These are phyloP conservation scores for Mytilinidion resinicola DNA, from an alignment of 495 filamentous ascomycete genomes.

Conservation along the genomic window DNA sequence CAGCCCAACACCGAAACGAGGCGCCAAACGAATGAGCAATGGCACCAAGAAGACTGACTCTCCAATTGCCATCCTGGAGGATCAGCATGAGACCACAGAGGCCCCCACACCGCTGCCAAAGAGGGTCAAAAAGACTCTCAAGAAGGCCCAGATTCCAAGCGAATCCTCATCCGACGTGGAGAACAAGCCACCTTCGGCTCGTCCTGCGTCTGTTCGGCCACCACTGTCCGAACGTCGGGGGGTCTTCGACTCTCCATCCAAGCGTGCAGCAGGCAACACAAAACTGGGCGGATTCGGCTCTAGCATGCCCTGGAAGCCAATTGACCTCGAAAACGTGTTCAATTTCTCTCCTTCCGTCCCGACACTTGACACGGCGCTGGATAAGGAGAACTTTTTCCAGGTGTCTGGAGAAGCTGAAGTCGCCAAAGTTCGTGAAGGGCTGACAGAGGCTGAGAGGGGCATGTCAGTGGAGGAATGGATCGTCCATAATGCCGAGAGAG, in stretches of 20 bases:
- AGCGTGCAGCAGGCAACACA: background rate
- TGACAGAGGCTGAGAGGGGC: conserved; percentile 71
- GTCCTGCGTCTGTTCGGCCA: conserved; percentile 33
- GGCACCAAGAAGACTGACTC: conserved; percentile 11
- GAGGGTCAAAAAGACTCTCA: conserved; percentile 16
- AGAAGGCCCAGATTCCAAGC: conserved; percentile 16
- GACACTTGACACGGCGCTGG: conserved; percentile 20
- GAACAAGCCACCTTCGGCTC: conserved; percentile 48
- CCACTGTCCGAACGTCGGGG: conserved; percentile 14
- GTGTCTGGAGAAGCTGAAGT: conserved; percentile 33
- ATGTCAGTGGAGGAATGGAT: conserved; percentile 97
- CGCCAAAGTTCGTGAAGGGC: conserved; percentile 41
- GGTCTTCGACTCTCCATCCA: conserved; percentile 22
- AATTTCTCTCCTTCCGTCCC: background rate
- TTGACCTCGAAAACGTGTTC: conserved; percentile 7
- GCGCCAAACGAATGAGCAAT: conserved; percentile 27
- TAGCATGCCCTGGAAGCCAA: background rate
- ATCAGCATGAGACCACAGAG: conserved; percentile 7
- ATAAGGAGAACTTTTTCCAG: conserved; percentile 44
- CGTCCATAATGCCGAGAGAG: conserved; percentile 65
- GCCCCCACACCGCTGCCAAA: conserved; percentile 17
- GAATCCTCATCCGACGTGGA: conserved; percentile 23
- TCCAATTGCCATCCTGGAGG: conserved; percentile 9
- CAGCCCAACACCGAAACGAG: conserved; percentile 8
- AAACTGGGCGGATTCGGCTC: background rate